These are phyloP conservation scores for Mangifera indica DNA, from an alignment of 345 rosid species.

Conservation along the genomic window DNA sequence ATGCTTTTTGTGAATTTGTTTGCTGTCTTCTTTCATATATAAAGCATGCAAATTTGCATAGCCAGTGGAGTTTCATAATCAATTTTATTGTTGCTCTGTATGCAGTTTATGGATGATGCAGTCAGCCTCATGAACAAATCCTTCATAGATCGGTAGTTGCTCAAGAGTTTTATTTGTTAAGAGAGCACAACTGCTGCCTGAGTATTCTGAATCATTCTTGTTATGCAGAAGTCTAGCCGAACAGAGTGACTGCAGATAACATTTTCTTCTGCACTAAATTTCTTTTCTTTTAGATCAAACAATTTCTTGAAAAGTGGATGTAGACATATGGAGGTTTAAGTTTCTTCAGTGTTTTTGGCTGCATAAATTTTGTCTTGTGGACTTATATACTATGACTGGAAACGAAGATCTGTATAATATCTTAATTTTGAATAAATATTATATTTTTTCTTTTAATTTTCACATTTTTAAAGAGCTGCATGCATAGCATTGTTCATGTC, in stretches of 20 bases:
- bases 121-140: slow-evolving; percentile 85
- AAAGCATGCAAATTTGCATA: not conserved
- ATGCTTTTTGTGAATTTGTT: not conserved
- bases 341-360: not conserved
- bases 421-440: not conserved
- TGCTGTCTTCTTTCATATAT: not conserved
- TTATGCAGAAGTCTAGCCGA: slow-evolving; percentile 9
- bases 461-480: not conserved
- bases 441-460: not conserved
- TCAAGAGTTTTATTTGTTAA: slow-evolving; percentile 6
- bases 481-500: not conserved
- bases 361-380: not conserved
- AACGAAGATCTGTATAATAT: not conserved
- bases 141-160: slow-evolving; percentile 63
- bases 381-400: not conserved
- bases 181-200: slow-evolving; percentile 15
- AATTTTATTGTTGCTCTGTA: slow-evolving; percentile 17
- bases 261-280: not conserved
- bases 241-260: slow-evolving; percentile 22
- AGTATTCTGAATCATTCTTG: slow-evolving; percentile 1
- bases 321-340: slow-evolving; percentile 1
- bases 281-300: not conserved
- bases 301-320: slow-evolving; percentile 8
- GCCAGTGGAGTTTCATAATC: slow-evolving; percentile 5
- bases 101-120: slow-evolving; percentile 92